Evolutionary conservation across 352 stramenopile species (phyloP).

Genomic region (Phytopythium aichiense): DNA sequence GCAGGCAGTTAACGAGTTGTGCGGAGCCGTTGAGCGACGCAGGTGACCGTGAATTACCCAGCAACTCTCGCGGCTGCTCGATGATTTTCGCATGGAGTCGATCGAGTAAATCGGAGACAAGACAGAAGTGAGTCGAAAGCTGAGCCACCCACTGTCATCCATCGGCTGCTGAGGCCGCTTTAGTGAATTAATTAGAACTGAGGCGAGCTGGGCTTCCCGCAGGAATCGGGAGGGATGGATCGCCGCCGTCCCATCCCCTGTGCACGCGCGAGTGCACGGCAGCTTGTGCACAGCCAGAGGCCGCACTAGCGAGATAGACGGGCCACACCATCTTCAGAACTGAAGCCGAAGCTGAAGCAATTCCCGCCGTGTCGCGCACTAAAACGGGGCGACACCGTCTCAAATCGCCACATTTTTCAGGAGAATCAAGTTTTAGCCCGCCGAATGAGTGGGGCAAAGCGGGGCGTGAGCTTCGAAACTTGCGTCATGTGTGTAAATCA

Average conservation of each 20-base stretch:
- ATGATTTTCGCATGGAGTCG: not conserved
- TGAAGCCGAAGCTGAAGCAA: conserved; percentile 3
- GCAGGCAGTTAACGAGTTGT: not conserved
- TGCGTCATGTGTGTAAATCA: no score
- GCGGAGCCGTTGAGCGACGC: no score
- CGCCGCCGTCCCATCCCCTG: not conserved
- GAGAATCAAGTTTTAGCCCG: not conserved
- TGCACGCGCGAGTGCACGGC: not conserved
- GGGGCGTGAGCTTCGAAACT: no score
- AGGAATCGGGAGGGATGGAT: no score
- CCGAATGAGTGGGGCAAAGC: not conserved
- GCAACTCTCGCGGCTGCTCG: not conserved
- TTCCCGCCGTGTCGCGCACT: not conserved
- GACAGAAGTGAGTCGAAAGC: not conserved
- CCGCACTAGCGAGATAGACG: not conserved
- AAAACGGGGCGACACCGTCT: not conserved
- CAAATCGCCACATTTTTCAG: not conserved
- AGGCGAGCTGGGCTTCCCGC: not conserved
- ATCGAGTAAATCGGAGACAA: not conserved
- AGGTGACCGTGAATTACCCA: not conserved
- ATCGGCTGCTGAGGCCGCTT: not conserved
- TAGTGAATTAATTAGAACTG: not conserved
- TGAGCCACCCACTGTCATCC: not conserved
- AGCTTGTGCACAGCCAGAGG: not conserved
- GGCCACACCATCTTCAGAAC: conserved; percentile 1